Evolutionary conservation across 2,329 filamentous ascomycete genomes (phyloP), one percentile per base, ranked within the genome.

Genomic region (Scytalidium sp.): DNA sequence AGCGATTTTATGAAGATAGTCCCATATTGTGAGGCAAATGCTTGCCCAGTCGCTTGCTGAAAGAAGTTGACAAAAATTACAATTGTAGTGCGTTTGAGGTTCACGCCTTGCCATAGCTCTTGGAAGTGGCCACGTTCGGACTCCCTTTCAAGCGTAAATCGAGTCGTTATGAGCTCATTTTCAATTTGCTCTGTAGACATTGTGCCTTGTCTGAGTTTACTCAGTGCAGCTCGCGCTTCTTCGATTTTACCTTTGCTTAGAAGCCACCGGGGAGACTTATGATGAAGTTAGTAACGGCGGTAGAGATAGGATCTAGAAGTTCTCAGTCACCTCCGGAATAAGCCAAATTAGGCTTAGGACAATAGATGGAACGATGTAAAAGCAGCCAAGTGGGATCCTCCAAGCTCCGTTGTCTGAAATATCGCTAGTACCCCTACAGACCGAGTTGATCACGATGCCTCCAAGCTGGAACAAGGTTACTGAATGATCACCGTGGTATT

Each of bases 211-310:
- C 39, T 36, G 42, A 23, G 42, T 53, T 36, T 11, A 9, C n/a
- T 15, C n/a, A 87, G 71, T 3, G 78, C 74, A 4, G 70, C 64
- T n/a, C 75, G 65, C 1, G 79, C 80, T 55, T 83, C 71, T 20
- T 82, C 78, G 13, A 75, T 70, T 17, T 76, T 75, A 49, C 78
- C 75, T 44, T 79, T 72, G 45, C 72, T 71, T 51, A 78, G 76
- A 19, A 81, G 65, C 50, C 50, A 53, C 11, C 43, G 17, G 20
- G 47, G 49, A 11, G 49, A 47, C 29, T 51, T n/a, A 25, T 11
- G 10, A 10, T 11, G 17, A 27, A 11, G n/a, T 47, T 29, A 47
- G 19, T 17, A 23, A n/a, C n/a, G n/a, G 5, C 17, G 17, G 17
- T 36, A 36, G 32, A 10, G 7, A 36, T 36, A n/a, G n/a, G 10